phyloP scores from a whole-genome alignment of 2,329 filamentous ascomycete species.

The Periconia sp. region DNA sequence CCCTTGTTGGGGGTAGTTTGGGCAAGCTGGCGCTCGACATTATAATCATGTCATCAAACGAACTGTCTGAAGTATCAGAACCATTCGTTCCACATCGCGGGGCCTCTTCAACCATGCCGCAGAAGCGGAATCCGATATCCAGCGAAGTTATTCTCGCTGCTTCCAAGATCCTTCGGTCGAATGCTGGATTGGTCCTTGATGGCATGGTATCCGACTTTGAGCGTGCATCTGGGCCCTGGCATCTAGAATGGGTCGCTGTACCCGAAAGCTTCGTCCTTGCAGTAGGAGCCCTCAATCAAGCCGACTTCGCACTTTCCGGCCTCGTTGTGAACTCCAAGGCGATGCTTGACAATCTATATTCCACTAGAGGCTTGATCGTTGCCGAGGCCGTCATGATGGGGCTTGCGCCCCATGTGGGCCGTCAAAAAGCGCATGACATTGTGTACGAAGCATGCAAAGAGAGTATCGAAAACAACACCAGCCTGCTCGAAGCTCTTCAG shows the following conservation, averaged over 20 bases:
- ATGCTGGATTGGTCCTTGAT: slow-evolving; percentile 60
- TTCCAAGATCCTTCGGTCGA: slow-evolving; percentile 60
- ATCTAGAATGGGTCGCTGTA: slow-evolving; percentile 64
- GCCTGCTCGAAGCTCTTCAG: slow-evolving; percentile 53
- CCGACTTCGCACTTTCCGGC: slow-evolving; percentile 59
- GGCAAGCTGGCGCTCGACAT: slow-evolving; percentile 64
- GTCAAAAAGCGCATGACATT: slow-evolving; percentile 61
- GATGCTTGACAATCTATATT: slow-evolving; percentile 60
- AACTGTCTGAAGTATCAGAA: slow-evolving; percentile 61
- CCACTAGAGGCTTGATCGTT: slow-evolving; percentile 61
- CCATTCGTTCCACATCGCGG: slow-evolving; percentile 50
- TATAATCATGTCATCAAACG: slow-evolving; percentile 65
- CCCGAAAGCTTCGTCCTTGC: slow-evolving; percentile 61
- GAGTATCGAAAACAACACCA: slow-evolving; percentile 53
- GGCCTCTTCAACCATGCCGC: slow-evolving; percentile 44
- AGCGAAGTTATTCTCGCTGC: slow-evolving; percentile 63
- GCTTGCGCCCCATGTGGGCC: slow-evolving; percentile 59
- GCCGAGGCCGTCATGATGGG: slow-evolving; percentile 68
- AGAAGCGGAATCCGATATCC: slow-evolving; percentile 64
- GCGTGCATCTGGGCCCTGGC: slow-evolving; percentile 64
- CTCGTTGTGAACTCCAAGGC: slow-evolving; percentile 57
- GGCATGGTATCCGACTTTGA: slow-evolving; percentile 66
- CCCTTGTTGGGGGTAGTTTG: slow-evolving; percentile 59
- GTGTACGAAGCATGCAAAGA: slow-evolving; percentile 62
- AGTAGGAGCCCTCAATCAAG: slow-evolving; percentile 60